phyloP scores from a whole-genome alignment of 306 rosid genomes.

The Quercus cerris region DNA sequence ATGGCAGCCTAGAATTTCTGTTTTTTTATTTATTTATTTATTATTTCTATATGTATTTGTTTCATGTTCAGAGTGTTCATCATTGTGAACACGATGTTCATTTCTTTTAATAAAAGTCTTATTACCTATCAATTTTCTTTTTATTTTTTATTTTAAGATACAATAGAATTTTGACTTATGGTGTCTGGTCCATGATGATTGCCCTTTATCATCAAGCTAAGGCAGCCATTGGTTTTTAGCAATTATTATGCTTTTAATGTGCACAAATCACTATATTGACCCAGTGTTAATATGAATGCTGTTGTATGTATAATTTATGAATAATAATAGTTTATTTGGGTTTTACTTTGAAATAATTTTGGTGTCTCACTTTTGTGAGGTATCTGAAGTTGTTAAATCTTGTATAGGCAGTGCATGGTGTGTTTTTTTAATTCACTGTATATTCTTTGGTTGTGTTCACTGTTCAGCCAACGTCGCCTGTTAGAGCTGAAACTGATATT shows the following conservation, averaged over 20 bases:
- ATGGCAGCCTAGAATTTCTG: slow-evolving; percentile 17
- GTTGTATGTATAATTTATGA: neutral
- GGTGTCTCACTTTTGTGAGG: neutral
- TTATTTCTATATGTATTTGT: no score
- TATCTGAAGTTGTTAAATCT: neutral
- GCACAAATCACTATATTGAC: neutral
- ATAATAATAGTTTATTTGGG: neutral
- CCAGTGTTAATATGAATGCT: neutral
- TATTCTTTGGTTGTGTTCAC: slow-evolving; percentile 18
- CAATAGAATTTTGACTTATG: no score
- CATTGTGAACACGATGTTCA: no score
- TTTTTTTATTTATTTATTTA: no score
- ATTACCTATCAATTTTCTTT: no score
- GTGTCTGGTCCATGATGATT: no score
- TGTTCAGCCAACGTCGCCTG: slow-evolving; percentile 66
- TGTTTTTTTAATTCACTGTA: slow-evolving; percentile 12
- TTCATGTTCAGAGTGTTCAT: no score
- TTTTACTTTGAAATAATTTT: neutral
- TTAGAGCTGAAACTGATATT: slow-evolving; percentile 90
- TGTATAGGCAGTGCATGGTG: neutral
- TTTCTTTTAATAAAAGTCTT: no score
- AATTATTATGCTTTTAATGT: neutral
- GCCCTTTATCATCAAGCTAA: no score
- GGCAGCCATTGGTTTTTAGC: neutral
- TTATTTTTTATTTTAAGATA: no score